Evolutionary conservation across 768 basidiomycete genomes (phyloP).

Genomic region (Tulasnella sp.): DNA sequence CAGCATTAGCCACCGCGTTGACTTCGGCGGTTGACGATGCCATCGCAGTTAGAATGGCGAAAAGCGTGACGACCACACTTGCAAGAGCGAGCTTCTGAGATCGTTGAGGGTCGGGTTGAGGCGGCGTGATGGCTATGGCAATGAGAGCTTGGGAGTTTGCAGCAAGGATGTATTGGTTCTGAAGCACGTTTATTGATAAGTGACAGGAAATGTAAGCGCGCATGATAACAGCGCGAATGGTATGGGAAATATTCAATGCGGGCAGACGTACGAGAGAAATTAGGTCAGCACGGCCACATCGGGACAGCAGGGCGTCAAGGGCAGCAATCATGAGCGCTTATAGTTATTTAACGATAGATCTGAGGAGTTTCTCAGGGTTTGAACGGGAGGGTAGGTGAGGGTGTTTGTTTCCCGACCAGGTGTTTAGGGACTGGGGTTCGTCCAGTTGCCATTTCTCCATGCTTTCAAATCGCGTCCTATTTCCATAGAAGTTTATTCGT

Average conservation of each 20-base stretch:
- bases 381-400: too few species aligned
- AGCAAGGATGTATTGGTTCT: conserved; percentile 2
- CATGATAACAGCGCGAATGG: background rate
- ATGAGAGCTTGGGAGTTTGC: background rate
- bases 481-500: too few species aligned
- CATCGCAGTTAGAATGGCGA: background rate
- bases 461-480: too few species aligned
- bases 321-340: background rate
- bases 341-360: too few species aligned
- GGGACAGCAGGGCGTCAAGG: background rate
- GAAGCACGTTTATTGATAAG: too few species aligned
- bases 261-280: background rate
- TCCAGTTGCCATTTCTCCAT: too few species aligned
- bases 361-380: background rate
- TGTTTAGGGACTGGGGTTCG: too few species aligned
- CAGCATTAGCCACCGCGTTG: background rate
- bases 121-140: background rate
- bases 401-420: too few species aligned
- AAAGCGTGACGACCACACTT: background rate
- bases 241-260: background rate
- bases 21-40: background rate
- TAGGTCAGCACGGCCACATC: background rate
- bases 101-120: background rate
- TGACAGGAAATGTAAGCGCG: background rate
- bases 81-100: background rate